Evolutionary conservation across 305 asterid genomes (phyloP).

Genomic region (Fraxinus floribunda): DNA sequence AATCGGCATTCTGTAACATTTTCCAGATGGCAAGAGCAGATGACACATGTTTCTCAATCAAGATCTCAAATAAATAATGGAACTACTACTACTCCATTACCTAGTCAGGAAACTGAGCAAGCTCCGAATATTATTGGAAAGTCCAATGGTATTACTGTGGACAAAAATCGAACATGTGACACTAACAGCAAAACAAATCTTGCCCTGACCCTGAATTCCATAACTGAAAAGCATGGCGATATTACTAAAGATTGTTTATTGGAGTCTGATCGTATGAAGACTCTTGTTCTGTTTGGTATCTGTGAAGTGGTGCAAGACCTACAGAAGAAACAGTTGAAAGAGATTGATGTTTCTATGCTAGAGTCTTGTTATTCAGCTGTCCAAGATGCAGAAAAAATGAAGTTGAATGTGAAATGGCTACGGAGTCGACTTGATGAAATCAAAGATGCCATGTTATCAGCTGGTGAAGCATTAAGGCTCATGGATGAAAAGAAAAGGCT

Average conservation of each 20-base stretch:
- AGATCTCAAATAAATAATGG: not conserved
- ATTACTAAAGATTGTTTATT: conserved; percentile 25
- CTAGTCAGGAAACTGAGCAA: not conserved
- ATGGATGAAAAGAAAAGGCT: conserved; percentile 17
- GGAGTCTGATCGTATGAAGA: conserved; percentile 33
- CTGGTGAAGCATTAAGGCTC: conserved; percentile 1
- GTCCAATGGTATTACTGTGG: not conserved
- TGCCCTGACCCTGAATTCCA: conserved; percentile 17
- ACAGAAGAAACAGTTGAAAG: conserved; percentile 22
- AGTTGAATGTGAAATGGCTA: conserved; percentile 34
- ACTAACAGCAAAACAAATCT: not conserved
- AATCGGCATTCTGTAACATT: not conserved
- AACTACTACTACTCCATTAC: not conserved
- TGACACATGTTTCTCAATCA: not conserved
- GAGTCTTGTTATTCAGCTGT: conserved; percentile 25
- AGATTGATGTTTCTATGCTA: conserved; percentile 18
- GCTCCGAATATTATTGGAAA: not conserved
- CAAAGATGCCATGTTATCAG: conserved; percentile 18
- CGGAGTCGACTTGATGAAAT: conserved; percentile 33
- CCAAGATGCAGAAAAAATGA: conserved; percentile 30
- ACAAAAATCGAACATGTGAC: conserved; percentile 2
- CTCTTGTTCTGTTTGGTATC: conserved; percentile 26
- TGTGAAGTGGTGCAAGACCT: conserved; percentile 33
- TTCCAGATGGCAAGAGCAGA: conserved; percentile 1
- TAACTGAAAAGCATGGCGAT: conserved; percentile 32